phyloP scores from a whole-genome alignment of 441 rosid genomes.

The Erodium moschatum region DNA sequence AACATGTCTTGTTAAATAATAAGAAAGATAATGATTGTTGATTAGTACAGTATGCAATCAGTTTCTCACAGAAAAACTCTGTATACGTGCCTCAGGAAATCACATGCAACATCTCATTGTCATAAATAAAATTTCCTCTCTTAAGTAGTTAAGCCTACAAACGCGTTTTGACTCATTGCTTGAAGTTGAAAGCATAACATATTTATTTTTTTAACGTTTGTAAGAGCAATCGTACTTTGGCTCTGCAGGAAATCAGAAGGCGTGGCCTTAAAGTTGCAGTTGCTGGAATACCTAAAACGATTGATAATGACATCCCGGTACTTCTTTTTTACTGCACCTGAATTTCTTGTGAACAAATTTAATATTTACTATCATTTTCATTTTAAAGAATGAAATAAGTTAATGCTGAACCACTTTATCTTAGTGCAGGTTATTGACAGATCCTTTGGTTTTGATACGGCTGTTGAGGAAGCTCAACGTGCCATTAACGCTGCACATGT shows the following conservation, averaged over 20 bases:
- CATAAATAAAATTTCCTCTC: not conserved
- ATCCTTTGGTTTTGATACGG: constrained; percentile 94
- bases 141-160: not conserved
- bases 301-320: constrained; percentile 43
- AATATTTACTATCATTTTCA: not conserved
- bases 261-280: constrained; percentile 88
- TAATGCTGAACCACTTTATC: not conserved
- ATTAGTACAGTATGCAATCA: too few species aligned
- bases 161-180: not conserved
- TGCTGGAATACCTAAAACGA: not conserved
- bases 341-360: not conserved
- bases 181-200: not conserved
- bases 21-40: not conserved
- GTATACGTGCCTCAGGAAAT: too few species aligned
- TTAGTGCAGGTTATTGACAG: constrained; percentile 59
- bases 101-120: not conserved
- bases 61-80: not conserved
- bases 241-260: constrained; percentile 61
- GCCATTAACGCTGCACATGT: constrained; percentile 97
- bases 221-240: not conserved
- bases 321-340: not conserved
- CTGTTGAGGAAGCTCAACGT: constrained; percentile 98
- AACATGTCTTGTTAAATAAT: too few species aligned
- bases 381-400: not conserved
- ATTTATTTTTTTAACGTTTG: not conserved